Percentiles rank a stretch among this genome's conserved stretches.
Conservation (phyloP, 257 asterid genomes). For the Agastache rugosa region DNA sequence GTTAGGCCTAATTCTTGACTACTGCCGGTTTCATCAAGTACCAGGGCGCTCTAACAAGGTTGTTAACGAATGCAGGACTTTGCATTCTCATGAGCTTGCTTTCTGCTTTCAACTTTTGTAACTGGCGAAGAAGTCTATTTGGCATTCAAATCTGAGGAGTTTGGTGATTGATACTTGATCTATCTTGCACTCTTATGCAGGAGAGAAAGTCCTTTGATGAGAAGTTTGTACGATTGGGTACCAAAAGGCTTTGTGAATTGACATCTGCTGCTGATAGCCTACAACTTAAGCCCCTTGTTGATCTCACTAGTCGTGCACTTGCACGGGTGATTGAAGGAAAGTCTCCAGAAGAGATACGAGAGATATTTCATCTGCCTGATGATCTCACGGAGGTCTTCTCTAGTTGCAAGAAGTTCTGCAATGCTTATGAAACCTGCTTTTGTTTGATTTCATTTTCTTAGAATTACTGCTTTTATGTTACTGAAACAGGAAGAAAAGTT, state of each 20-base stretch:
- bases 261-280: conserved; percentile 97
- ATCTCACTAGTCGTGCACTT: conserved; percentile 96
- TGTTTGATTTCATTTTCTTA: background rate
- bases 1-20: conserved; percentile 86
- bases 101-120: conserved; percentile 20
- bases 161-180: conserved; percentile 12
- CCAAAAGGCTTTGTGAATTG: conserved; percentile 91
- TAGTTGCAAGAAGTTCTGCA: conserved; percentile 53
- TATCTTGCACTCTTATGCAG: conserved; percentile 47
- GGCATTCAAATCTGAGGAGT: background rate
- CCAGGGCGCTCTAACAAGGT: conserved; percentile 97
- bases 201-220: conserved; percentile 93
- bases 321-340: conserved; percentile 96
- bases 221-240: conserved; percentile 85
- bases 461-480: conserved; percentile 33
- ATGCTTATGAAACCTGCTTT: conserved; percentile 14
- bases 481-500: conserved; percentile 87
- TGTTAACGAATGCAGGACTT: background rate
- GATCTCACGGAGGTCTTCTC: conserved; percentile 96
- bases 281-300: conserved; percentile 90
- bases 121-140: background rate
- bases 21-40: conserved; percentile 89
- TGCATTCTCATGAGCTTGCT: conserved; percentile 7
- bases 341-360: conserved; percentile 91
- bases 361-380: conserved; percentile 88